These are phyloP conservation scores for Sideroxylon spinosum DNA, from an alignment of 179 eudicot genomes.

Conservation along the genomic window DNA sequence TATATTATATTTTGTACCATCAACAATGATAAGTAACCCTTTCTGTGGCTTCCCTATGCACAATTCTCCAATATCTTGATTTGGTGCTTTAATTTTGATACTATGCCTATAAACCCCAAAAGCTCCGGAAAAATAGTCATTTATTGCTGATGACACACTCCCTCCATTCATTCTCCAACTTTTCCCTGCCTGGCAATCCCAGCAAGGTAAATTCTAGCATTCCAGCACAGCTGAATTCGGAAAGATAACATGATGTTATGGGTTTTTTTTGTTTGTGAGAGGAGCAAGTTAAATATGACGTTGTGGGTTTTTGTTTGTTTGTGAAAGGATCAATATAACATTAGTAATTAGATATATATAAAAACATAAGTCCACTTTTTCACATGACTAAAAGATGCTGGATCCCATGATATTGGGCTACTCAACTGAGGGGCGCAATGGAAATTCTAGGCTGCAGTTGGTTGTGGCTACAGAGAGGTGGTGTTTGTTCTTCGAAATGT, in stretches of 20 bases:
- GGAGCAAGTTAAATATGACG: too few species aligned
- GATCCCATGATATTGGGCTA: background rate
- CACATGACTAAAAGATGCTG: background rate
- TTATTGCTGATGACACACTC: background rate
- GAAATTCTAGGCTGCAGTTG: background rate
- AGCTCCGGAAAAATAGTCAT: background rate
- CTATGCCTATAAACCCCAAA: background rate
- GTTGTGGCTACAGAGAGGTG: background rate
- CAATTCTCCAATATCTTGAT: conserved; percentile 3
- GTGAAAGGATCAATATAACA: background rate
- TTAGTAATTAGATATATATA: background rate
- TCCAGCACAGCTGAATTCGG: background rate
- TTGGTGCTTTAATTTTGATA: background rate
- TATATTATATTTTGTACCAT: too few species aligned
- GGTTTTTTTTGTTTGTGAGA: background rate
- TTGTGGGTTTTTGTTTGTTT: too few species aligned
- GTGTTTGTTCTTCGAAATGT: too few species aligned
- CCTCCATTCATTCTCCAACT: background rate
- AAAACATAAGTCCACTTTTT: too few species aligned
- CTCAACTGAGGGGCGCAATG: background rate
- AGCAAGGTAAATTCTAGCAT: background rate
- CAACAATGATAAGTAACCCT: background rate
- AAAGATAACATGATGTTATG: background rate
- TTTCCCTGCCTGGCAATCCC: background rate
- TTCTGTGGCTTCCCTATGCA: background rate